A percentile compares a stretch with the other conserved stretches of the same genome.
These are phyloP conservation scores for Xylaria polymorpha DNA, from an alignment of 2,329 filamentous ascomycete genomes.

Conservation along the genomic window DNA sequence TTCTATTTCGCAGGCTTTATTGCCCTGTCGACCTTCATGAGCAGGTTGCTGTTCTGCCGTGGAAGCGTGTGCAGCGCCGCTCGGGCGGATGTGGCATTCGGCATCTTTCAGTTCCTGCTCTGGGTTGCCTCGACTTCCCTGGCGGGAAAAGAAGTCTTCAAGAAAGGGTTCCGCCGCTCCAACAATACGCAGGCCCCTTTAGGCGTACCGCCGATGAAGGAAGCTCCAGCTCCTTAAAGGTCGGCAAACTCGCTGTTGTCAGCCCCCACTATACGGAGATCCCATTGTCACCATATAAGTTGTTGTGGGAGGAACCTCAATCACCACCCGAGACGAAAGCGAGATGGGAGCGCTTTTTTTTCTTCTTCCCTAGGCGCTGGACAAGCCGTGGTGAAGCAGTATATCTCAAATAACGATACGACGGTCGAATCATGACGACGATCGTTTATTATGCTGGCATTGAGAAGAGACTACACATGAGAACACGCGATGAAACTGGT, in stretches of 20 bases:
- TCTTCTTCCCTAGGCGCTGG: constrained; percentile 40
- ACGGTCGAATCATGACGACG: constrained; percentile 2
- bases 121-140: constrained; percentile 64
- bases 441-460: constrained; percentile 14
- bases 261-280: constrained; percentile 47
- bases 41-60: constrained; percentile 65
- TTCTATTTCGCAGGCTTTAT: constrained; percentile 71
- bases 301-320: constrained; percentile 40
- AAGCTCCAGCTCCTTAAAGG: constrained; percentile 51
- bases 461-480: constrained; percentile 16
- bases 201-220: constrained; percentile 53
- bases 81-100: constrained; percentile 65
- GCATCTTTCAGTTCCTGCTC: constrained; percentile 63
- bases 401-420: constrained; percentile 6
- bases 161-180: constrained; percentile 51
- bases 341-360: constrained; percentile 38
- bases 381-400: constrained; percentile 17
- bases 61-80: constrained; percentile 68
- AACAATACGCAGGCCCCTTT: constrained; percentile 42
- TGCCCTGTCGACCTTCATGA: constrained; percentile 67
- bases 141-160: constrained; percentile 60
- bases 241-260: constrained; percentile 30
- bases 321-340: constrained; percentile 33
- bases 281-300: constrained; percentile 48
- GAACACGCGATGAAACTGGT: constrained; percentile 27